Base-by-base conservation (phyloP, 2,329 filamentous ascomycete genomes). In the Ceratocystis alfenasii region DNA sequence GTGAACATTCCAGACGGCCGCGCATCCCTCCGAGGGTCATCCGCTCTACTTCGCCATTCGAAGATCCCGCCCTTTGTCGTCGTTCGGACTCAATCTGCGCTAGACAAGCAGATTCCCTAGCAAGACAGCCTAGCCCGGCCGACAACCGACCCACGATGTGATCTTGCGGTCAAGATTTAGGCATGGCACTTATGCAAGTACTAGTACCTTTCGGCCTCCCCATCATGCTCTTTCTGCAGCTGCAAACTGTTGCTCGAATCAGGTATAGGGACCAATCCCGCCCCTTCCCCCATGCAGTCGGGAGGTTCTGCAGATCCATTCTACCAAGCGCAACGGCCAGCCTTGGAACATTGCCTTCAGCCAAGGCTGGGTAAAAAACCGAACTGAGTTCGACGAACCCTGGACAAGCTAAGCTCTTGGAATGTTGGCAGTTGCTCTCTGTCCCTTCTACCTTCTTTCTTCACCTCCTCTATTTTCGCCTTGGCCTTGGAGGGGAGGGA, bases 261-360 rank as follows among this genome's bases (percentile, higher is more conserved):
- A 59, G 55, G 55, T 36, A 36, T 30, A 6, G 15, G 4, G 30
- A 36, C 25, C 20, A 59, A 36, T 28, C 55, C 55, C 55, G 25
- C 15, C 33, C 15, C 55, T 8, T n/a, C 28, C n/a, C 25, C 7
- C 55, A 10, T 59, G 55, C 55, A 59, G 55, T 59, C 55, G 30
- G 20, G 53, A 59, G 55, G 55, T 36, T 59, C 28, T 33, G 55
- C 33, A 59, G 55, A 59, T 59, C 28, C 28, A 59, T 59, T 33
- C 28, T 59, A 59, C 55, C n/a, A 59, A 30, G 17, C 55, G 28
- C 55, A 59, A 33, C 55, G 30, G 33, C 55, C 28, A 59, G 55
- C 55, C 25, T 36, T 25, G 5, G 55, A 33, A 30, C 55, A 59
- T 25, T 59, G 55, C 55, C 36, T 41, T 59, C 17, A 30, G 8